Base-by-base conservation (phyloP, 441 rosid species). In the Arabidopsis hybrid region DNA sequence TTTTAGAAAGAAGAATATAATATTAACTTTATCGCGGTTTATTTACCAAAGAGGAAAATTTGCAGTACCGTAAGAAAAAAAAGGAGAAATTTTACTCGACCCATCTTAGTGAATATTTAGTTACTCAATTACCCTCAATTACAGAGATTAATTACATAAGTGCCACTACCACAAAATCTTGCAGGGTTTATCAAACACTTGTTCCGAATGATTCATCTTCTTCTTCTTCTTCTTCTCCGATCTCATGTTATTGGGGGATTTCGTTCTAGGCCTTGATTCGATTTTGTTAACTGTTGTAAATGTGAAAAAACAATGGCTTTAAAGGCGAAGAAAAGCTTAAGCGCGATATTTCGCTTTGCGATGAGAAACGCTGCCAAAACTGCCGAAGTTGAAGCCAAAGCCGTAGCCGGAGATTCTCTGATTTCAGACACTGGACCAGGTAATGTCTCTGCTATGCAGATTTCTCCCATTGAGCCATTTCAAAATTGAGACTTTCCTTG, bases 281-380 rank as follows among this genome's bases (percentile, higher is more conserved):
- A 36, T 72, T 47, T 14, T 14, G 17, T 52, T 35, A 62, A 59
- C 7, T 8, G 60, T 21, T 21, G 45, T 53, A 46, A 62, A 40
- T 62, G 12, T 3, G 47, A 21, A 49, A 62, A 52, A 13, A 56
- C 13, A 34, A 70, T 76, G 80, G 75, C 10, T 42, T 18, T 65
- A 17, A 71, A 49, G 31, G 36, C 26, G 7, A 65, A 59, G 61
- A 52, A 5, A 38, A 16, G 5, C 1, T 9, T 77, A 14, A 71
- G 68, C 63, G 14, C 50, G 1, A 2, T 77, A 0, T 57, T 70
- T 34, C 62, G 16, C 3, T 6, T 5, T 3, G 72, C 50, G 62
- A 71, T 70, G 56, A 65, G 59, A 71, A 34, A 45, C 3, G 6
- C 50, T 26, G 4, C 10, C 1, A 38, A 16, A 2, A 13, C 29